Percentiles rank a stretch among this genome's conserved stretches.
Evolutionary conservation across 164 flowering plant genomes (phyloP).

Genomic region (Vitis cinerea): DNA sequence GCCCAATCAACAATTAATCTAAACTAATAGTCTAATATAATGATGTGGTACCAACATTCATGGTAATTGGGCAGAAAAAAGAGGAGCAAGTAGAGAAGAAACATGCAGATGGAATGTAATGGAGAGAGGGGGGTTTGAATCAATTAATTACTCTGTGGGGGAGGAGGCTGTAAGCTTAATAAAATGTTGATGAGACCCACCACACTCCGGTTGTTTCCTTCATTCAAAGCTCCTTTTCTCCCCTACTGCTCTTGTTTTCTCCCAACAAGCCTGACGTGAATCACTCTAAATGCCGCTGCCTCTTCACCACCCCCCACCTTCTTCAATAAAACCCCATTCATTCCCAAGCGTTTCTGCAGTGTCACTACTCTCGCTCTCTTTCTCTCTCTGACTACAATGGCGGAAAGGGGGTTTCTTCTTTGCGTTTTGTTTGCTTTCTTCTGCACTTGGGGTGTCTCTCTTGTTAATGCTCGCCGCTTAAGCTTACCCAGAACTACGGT

Average conservation of each 20-base stretch:
- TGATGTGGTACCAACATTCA: too few relatives aligned
- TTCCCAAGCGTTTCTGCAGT: too few relatives aligned
- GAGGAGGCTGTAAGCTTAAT: too few relatives aligned
- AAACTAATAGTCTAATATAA: too few relatives aligned
- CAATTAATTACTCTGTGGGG: too few relatives aligned
- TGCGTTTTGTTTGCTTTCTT: slow-evolving; percentile 6
- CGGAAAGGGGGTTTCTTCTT: slow-evolving; percentile 8
- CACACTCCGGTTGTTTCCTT: background rate
- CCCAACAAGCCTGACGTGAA: slow-evolving; percentile 21
- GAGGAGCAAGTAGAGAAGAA: too few relatives aligned
- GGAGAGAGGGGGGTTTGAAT: too few relatives aligned
- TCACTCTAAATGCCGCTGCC: slow-evolving; percentile 1
- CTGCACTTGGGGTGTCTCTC: slow-evolving; percentile 6
- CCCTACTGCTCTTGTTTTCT: slow-evolving; percentile 5
- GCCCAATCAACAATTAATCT: too few relatives aligned
- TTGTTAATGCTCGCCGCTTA: slow-evolving; percentile 29
- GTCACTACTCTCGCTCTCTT: background rate
- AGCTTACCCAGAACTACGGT: slow-evolving; percentile 22
- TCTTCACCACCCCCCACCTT: background rate
- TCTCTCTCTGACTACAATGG: slow-evolving; percentile 10
- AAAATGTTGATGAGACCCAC: too few relatives aligned
- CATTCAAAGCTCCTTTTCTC: slow-evolving; percentile 18
- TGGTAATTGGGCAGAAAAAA: too few relatives aligned
- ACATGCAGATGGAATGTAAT: too few relatives aligned
- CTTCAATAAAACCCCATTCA: background rate